Evolutionary conservation across 768 basidiomycete species (phyloP).

Genomic region (Phaeotremella fagi): DNA sequence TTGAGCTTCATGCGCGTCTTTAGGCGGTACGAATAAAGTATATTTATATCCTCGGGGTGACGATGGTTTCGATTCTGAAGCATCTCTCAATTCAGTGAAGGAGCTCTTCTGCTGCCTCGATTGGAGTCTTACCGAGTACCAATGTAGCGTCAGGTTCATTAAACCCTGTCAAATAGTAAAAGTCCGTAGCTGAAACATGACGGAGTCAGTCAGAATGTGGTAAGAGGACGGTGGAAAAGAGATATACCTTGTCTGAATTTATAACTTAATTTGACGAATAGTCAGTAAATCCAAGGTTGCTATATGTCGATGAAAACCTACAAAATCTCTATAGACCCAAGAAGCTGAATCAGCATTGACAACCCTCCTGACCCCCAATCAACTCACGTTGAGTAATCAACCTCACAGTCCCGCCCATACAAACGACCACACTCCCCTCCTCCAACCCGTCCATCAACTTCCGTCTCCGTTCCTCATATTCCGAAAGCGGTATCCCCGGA

Average conservation of each 20-base stretch:
- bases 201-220: neutral
- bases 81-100: neutral
- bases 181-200: slow-evolving; percentile 44
- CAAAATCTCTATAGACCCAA: slow-evolving; percentile 62
- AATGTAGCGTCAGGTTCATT: slow-evolving; percentile 88
- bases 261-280: slow-evolving; percentile 58
- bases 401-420: slow-evolving; percentile 64
- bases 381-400: slow-evolving; percentile 61
- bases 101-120: neutral
- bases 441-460: slow-evolving; percentile 71
- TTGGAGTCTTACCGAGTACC: slow-evolving; percentile 59
- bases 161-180: slow-evolving; percentile 85
- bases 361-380: slow-evolving; percentile 54
- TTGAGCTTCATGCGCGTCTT: slow-evolving; percentile 68
- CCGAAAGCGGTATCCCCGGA: slow-evolving; percentile 68
- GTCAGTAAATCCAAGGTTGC: neutral
- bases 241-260: slow-evolving; percentile 54
- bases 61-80: slow-evolving; percentile 61
- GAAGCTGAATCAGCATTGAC: neutral
- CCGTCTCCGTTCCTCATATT: slow-evolving; percentile 69
- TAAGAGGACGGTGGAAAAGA: neutral
- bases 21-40: slow-evolving; percentile 75
- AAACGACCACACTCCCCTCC: slow-evolving; percentile 67
- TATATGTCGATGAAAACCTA: slow-evolving; percentile 50
- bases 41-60: slow-evolving; percentile 74